A percentile compares a stretch with the other conserved stretches of the same genome.
Evolutionary conservation across 306 rosid species (phyloP).

Genomic region (Medicago ruthenica): DNA sequence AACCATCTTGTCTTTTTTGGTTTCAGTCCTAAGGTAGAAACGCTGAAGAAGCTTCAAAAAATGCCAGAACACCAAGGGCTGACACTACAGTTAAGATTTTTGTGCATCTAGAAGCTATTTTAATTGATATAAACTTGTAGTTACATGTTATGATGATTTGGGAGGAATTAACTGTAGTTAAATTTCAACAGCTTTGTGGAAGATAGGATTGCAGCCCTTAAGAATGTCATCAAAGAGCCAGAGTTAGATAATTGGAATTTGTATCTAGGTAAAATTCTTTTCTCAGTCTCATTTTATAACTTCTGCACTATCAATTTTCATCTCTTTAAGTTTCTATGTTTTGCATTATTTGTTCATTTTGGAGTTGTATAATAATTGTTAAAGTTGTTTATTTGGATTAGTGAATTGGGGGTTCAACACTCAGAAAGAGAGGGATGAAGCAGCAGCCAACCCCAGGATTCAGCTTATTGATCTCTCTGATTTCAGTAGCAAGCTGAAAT

Average conservation of each 20-base stretch:
- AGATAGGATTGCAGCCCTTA: slow-evolving; percentile 80
- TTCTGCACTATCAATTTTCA: background rate
- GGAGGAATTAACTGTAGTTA: slow-evolving; percentile 31
- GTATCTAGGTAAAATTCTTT: slow-evolving; percentile 66
- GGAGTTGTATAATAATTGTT: slow-evolving; percentile 14
- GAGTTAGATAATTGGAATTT: slow-evolving; percentile 83
- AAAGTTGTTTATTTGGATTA: slow-evolving; percentile 42
- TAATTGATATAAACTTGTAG: background rate
- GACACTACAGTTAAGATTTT: slow-evolving; percentile 74
- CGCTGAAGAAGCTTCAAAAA: slow-evolving; percentile 81
- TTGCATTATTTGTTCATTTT: slow-evolving; percentile 12
- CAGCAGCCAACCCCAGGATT: slow-evolving; percentile 70
- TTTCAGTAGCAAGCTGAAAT: slow-evolving; percentile 73
- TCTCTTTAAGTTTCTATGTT: slow-evolving; percentile 14
- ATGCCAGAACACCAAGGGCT: slow-evolving; percentile 81
- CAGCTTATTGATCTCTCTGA: slow-evolving; percentile 65
- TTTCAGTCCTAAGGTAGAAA: slow-evolving; percentile 83
- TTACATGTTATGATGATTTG: slow-evolving; percentile 13
- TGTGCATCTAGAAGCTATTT: slow-evolving; percentile 24
- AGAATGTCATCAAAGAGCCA: slow-evolving; percentile 87
- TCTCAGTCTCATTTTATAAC: background rate
- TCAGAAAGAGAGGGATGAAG: slow-evolving; percentile 82
- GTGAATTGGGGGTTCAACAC: slow-evolving; percentile 94
- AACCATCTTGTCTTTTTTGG: background rate
- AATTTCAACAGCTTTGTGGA: slow-evolving; percentile 76